Percentiles rank a stretch among this genome's conserved stretches.
phyloP scores from a whole-genome alignment of 1,284 basidiomycete genomes.

The Vanrija sp. region DNA sequence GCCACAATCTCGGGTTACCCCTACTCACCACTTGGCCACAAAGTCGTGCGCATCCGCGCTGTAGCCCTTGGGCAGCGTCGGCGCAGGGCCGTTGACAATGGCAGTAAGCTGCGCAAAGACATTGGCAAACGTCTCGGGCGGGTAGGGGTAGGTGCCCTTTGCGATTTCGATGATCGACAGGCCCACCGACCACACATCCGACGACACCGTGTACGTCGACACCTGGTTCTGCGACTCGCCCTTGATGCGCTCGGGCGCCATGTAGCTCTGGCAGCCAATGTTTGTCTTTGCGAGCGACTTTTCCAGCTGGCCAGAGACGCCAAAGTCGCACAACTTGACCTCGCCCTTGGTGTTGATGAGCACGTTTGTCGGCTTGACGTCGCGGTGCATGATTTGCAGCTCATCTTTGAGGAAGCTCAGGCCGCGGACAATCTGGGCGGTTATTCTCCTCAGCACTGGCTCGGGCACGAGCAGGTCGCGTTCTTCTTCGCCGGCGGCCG shows the following conservation, averaged over 20 bases:
- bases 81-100: constrained; percentile 91
- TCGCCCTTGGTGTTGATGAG: constrained; percentile 84
- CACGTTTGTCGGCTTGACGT: constrained; percentile 95
- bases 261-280: constrained; percentile 97
- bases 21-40: constrained; percentile 52
- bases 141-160: constrained; percentile 90
- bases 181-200: constrained; percentile 98
- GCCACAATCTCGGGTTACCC: constrained; percentile 49
- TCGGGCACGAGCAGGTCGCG: constrained; percentile 60
- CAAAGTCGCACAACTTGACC: constrained; percentile 96
- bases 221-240: constrained; percentile 83
- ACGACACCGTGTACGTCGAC: constrained; percentile 91
- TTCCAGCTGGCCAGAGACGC: constrained; percentile 94
- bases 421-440: constrained; percentile 78
- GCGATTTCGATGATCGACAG: constrained; percentile 91
- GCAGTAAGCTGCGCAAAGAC: constrained; percentile 94
- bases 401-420: constrained; percentile 94
- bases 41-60: constrained; percentile 51
- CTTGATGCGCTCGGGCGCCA: constrained; percentile 98
- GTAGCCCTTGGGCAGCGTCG: constrained; percentile 65
- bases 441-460: constrained; percentile 77
- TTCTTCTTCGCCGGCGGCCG: constrained; percentile 41
- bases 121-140: constrained; percentile 96
- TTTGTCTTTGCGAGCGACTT: constrained; percentile 96
- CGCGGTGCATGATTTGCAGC: constrained; percentile 91